These are phyloP conservation scores for Ministeria vibrans DNA, from an alignment of 78 protist species.

Conservation along the genomic window DNA sequence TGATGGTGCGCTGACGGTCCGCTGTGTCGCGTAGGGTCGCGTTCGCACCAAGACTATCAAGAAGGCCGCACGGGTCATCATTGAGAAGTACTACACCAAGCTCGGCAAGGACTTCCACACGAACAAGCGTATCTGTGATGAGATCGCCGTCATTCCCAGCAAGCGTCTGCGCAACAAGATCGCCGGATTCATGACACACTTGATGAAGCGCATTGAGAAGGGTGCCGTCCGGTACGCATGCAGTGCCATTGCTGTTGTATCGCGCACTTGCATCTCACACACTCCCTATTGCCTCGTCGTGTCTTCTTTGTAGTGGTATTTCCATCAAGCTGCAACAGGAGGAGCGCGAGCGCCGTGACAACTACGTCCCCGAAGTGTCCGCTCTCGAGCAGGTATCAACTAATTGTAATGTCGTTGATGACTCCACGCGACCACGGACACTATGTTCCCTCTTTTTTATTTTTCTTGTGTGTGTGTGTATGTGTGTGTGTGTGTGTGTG, in stretches of 20 bases:
- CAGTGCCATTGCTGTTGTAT: slow-evolving; percentile 87
- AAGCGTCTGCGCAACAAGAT: slow-evolving; percentile 99
- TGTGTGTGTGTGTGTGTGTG: slow-evolving; percentile 12
- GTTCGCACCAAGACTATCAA: slow-evolving; percentile 99
- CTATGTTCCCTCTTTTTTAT: too few species aligned
- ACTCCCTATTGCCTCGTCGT: slow-evolving; percentile 12
- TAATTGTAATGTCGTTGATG: too few species aligned
- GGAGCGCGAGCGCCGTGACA: slow-evolving; percentile 99
- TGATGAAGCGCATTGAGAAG: slow-evolving; percentile 92
- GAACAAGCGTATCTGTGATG: slow-evolving; percentile 94
- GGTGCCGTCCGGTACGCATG: slow-evolving; percentile 98
- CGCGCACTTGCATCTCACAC: background rate
- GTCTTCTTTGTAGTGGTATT: slow-evolving; percentile 80
- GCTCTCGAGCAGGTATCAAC: slow-evolving; percentile 83
- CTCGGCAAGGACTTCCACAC: slow-evolving; percentile 95
- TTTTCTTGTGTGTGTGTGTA: too few species aligned
- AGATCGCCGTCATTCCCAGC: slow-evolving; percentile 93
- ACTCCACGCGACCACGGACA: too few species aligned
- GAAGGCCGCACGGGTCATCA: slow-evolving; percentile 92
- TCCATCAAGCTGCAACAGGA: slow-evolving; percentile 98
- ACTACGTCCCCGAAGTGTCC: slow-evolving; percentile 95
- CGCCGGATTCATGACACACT: slow-evolving; percentile 97
- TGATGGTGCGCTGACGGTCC: too few species aligned
- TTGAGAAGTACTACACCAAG: slow-evolving; percentile 97
- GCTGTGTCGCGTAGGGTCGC: slow-evolving; percentile 84